Evolutionary conservation across 257 asterid species (phyloP), one percentile per base, ranked within the genome.

Genomic region (Solanum infundibuliforme): DNA sequence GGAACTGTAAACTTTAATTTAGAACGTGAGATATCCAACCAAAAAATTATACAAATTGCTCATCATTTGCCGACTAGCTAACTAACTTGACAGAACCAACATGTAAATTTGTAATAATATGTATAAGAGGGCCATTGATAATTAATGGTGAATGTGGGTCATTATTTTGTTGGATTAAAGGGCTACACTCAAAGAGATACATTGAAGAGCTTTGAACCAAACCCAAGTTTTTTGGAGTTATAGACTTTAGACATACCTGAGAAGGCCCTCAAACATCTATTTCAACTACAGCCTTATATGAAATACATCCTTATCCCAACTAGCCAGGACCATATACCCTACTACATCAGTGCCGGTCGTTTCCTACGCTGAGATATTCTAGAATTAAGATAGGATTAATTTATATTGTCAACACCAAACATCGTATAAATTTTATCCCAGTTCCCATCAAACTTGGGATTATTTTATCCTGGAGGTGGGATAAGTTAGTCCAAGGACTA

Each of bases 41-140:
- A 46, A 81, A 43, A 18, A 1, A 81, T 29, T 81, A 81, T 46
- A 46, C 41, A 43, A 29, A 46, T 43, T 14, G 68, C 41, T 81
- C 85, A 81, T 48, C 85, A 81, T 81, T 81, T 81, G 41, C 85
- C 85, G n/a, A 18, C 69, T 81, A 81, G 85, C 85, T 81, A 81
- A 27, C 84, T n/a, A 79, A 81, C 84, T 13, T 13, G 84, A 79
- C 35, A 41, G 62, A 79, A 43, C 69, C 66, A 46, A 27, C 85
- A 48, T 46, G 68, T 55, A 55, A 20, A 55, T 55, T 55, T 55
- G 65, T 46, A 81, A 43, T 46, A 27, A 38, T 73, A 73, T 25
- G 38, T 46, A 43, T 81, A 46, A 81, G 39, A 81, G 85, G 85
- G 85, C 85, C 85, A 81, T 27, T 81, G 68, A 0, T 81, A 34